Conservation (phyloP, 805 yeast species). For the Pichia insulana region DNA sequence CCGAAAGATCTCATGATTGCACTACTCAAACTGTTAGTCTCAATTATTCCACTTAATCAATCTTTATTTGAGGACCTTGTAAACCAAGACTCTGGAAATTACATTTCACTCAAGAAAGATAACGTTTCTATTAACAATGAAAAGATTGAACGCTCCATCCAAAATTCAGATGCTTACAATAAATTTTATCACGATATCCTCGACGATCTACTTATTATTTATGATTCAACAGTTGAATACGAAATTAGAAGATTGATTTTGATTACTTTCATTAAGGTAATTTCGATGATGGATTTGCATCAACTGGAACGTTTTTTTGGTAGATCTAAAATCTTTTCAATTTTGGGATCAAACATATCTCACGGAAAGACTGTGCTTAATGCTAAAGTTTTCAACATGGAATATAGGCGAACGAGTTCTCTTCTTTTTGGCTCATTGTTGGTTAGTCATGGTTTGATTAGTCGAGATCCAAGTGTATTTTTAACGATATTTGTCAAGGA, state of each 20-base stretch:
- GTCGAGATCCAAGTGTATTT: conserved; percentile 36
- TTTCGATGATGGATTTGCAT: conserved; percentile 31
- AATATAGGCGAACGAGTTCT: conserved; percentile 27
- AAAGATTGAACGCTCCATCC: conserved; percentile 27
- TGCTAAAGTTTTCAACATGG: background rate
- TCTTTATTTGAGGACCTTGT: conserved; percentile 5
- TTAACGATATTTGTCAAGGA: conserved; percentile 53
- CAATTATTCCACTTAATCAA: conserved; percentile 43
- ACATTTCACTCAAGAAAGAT: conserved; percentile 6
- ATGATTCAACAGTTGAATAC: conserved; percentile 64
- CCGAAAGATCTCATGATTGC: conserved; percentile 58
- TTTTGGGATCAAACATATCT: conserved; percentile 55
- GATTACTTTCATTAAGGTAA: conserved; percentile 43
- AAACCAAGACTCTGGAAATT: conserved; percentile 25
- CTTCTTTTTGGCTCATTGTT: conserved; percentile 45
- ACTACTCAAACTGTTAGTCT: conserved; percentile 46
- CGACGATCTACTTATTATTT: conserved; percentile 50
- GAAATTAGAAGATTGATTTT: conserved; percentile 51
- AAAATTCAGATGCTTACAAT: conserved; percentile 17
- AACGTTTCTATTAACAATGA: conserved; percentile 20
- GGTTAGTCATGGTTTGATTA: conserved; percentile 36
- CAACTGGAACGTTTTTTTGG: conserved; percentile 27
- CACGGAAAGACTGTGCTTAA: conserved; percentile 34
- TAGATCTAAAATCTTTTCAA: conserved; percentile 33
- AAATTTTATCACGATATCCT: conserved; percentile 39